Conservation (phyloP, 2,329 filamentous ascomycete genomes). For the Paracoccidioides lutzii region DNA sequence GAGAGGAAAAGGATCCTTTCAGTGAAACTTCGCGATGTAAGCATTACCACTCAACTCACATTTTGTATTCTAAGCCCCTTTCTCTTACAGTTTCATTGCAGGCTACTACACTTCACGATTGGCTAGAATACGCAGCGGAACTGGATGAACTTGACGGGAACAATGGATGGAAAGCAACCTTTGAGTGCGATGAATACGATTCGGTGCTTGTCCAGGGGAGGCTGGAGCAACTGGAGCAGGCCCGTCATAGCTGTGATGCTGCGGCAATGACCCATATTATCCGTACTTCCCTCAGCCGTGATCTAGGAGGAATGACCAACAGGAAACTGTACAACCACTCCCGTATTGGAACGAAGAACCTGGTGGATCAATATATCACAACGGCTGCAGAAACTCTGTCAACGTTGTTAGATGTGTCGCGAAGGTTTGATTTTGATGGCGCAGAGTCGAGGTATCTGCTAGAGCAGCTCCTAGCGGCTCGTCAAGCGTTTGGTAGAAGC, state of each 20-base stretch:
- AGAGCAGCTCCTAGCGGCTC: slow-evolving; percentile 56
- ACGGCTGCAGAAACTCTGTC: slow-evolving; percentile 64
- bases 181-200: slow-evolving; percentile 58
- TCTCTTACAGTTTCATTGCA: slow-evolving; percentile 2
- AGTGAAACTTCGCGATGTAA: slow-evolving; percentile 52
- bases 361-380: slow-evolving; percentile 79
- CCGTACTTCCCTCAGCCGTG: slow-evolving; percentile 65
- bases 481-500: slow-evolving; percentile 74
- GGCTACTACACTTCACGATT: slow-evolving; percentile 45
- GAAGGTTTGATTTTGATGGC: slow-evolving; percentile 36
- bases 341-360: slow-evolving; percentile 69
- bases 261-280: slow-evolving; percentile 67
- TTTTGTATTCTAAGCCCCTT: neutral
- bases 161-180: slow-evolving; percentile 64
- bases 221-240: slow-evolving; percentile 61
- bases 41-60: slow-evolving; percentile 14
- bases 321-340: slow-evolving; percentile 70
- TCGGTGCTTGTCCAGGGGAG: slow-evolving; percentile 54
- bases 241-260: slow-evolving; percentile 58
- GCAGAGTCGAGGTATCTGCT: slow-evolving; percentile 49
- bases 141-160: slow-evolving; percentile 71
- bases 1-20: slow-evolving; percentile 51
- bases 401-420: slow-evolving; percentile 52
- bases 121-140: slow-evolving; percentile 61
- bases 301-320: slow-evolving; percentile 77